Conservation (phyloP, 345 rosid species). For the Arabidopsis thaliana region TAIR10.1 NC_003070.9:18352001-18352500, state of each 20-base stretch:
- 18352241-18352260: conserved; percentile 10
- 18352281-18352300: conserved; percentile 92
- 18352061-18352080: conserved; percentile 92
- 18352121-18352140: conserved; percentile 85
- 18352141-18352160: conserved; percentile 89
- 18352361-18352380: conserved; percentile 94
- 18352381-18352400: conserved; percentile 79
- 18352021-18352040: conserved; percentile 89
- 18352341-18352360: conserved; percentile 77
- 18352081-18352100: conserved; percentile 96
- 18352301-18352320: conserved; percentile 97
- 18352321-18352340: conserved; percentile 87
- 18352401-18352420: conserved; percentile 75
- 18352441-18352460: background rate
- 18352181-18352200: conserved; percentile 2
- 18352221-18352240: conserved; percentile 1
- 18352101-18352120: conserved; percentile 90
- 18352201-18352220: background rate
- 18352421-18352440: no score
- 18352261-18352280: conserved; percentile 69
- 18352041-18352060: conserved; percentile 64
- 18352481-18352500: background rate
- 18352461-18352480: background rate
- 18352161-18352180: conserved; percentile 87
- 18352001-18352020: conserved; percentile 64